Evolutionary conservation across 176 grass and related monocot species (phyloP), one percentile per base, ranked within the genome.

Genomic region (Carex cristatella): DNA sequence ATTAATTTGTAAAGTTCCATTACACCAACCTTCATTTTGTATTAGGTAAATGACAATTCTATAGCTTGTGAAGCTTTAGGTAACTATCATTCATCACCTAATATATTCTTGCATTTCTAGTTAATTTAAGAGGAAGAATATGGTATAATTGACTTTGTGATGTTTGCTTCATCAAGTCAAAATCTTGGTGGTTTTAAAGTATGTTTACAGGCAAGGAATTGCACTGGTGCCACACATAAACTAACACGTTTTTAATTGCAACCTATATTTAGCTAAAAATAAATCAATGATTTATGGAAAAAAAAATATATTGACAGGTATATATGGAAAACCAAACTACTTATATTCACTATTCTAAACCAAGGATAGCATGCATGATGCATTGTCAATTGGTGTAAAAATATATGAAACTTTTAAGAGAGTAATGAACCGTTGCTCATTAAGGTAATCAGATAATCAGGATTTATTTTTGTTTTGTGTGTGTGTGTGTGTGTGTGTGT

Each of bases 1-100:
- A 81, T 62, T 60, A 81, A 83, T 53, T 32, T 51, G 30, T 68
- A 68, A 83, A 83, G 40, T 66, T 65, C 81, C 81, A 83, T 83
- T 83, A 83, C 81, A 83, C 44, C 73, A 56, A 78, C 51, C 51
- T 32, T 32, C 23, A 57, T 31, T 57, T 54, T 54, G 73, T 78
- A 74, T 74, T 74, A 74, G 70, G 70, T 74, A 51, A 11, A 53
- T 74, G 70, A 51, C 70, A 74, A 74, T 51, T 28, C 0, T 49
- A 10, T 28, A 78, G 27, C 51, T 78, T 78, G 28, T 78, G 10
- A 78, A 78, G 46, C 49, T 57, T 78, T 78, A 33, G 73, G 73
- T 56, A 78, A 78, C 27, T 78, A 16, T 78, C 73, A 57, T 46
- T 4, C 5, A 1, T 78, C 73, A 78, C 73, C 73, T 78, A 78